Conservation (phyloP, 306 rosid genomes). For the Malus orientalis region DNA sequence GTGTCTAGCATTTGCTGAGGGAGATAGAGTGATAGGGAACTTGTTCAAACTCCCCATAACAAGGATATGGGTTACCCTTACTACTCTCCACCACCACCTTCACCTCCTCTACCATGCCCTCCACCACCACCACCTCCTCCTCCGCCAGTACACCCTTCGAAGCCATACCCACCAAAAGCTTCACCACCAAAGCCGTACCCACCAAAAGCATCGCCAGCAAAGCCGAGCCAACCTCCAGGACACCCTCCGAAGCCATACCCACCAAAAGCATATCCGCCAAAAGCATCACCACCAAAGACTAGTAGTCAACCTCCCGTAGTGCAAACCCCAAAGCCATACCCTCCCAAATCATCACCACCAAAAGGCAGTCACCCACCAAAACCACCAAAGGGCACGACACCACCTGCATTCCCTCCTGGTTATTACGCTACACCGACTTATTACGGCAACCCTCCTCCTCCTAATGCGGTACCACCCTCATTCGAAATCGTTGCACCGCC, state of each 20-base stretch:
- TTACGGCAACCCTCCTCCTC: constrained; percentile 3
- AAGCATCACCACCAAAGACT: constrained; percentile 1
- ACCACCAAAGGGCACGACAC: constrained; percentile 5
- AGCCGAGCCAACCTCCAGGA: neutral
- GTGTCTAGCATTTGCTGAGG: neutral
- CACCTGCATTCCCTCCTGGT: constrained; percentile 6
- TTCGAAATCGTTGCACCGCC: constrained; percentile 15
- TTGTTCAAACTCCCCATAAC: neutral
- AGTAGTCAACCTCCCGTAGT: neutral
- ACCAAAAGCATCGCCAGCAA: neutral
- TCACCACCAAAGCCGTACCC: neutral
- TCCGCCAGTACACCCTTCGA: neutral
- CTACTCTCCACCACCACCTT: constrained; percentile 37
- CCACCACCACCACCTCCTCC: constrained; percentile 2
- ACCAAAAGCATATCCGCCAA: neutral
- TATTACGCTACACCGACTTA: neutral
- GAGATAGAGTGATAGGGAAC: neutral
- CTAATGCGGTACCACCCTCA: constrained; percentile 22
- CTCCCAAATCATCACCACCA: neutral
- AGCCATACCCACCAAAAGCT: neutral
- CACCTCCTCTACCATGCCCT: constrained; percentile 17
- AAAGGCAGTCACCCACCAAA: neutral
- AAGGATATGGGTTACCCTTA: constrained; percentile 23
- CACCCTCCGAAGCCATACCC: neutral
- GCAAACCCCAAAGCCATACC: neutral